Evolutionary conservation across 2,329 filamentous ascomycete species (phyloP), one percentile per base, ranked within the genome.

Genomic region (Ophiostoma tasmaniense): DNA sequence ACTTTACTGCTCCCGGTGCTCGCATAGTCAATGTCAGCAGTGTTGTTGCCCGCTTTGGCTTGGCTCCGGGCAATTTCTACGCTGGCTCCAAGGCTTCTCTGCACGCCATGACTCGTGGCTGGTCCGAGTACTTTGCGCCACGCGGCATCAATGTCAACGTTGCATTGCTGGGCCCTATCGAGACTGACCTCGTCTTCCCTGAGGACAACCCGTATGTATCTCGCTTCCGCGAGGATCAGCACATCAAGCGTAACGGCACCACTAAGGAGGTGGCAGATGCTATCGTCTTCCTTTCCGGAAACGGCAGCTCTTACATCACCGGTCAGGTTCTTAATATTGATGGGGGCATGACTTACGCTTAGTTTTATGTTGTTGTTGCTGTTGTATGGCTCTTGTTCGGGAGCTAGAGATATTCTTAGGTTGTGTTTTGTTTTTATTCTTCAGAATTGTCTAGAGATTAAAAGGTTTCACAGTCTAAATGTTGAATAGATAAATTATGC

Each of bases 251-350:
- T 55, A 72, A 71, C 66, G 73, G 72, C 30, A 71, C 72, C 35
- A 62, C 73, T 10, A 30, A 55, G 11, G 73, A 74, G 65, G 64
- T 69, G 20, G 73, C 73, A 2, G 71, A 73, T 64, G 71, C 72
- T 1, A 71, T 74, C 22, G 39, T 67, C 20, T 74, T 74, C 62
- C 64, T 74, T 25, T 69, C 71, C 25, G 72, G 73, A 39, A 70
- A 73, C 1, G 70, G 70, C 35, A 73, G 70, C 37, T 72, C 71
- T 1, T 74, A 67, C 61, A 67, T 74, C 39, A 74, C 73, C 2
- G 73, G 73, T 5, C 73, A 74, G 69, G 69, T 71, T 3, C 50
- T 74, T 39, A 71, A 69, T 59, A 70, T 74, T 37, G 73, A 74
- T 20, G 73, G 73, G 3, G 73, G 73, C 37, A 55, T 71, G 20